Evolutionary conservation across 495 filamentous ascomycete species (phyloP).

Genomic region (Friedmanniomyces simplex): DNA sequence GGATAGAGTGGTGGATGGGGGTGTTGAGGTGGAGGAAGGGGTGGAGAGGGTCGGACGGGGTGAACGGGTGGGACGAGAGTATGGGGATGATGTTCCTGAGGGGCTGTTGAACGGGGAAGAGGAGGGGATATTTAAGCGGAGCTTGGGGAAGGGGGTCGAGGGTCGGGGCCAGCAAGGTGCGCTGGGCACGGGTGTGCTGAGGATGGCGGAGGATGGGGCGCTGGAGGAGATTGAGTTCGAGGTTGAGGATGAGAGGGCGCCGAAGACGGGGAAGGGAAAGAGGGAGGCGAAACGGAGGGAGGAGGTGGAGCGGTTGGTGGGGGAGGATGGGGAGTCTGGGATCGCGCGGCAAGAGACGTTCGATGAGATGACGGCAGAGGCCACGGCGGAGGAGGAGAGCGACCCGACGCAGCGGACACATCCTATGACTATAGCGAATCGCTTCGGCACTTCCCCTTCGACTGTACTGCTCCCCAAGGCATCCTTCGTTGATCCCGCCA

Average conservation of each 20-base stretch:
- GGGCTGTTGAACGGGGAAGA: constrained; percentile 59
- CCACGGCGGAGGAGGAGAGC: constrained; percentile 28
- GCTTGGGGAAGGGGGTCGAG: constrained; percentile 79
- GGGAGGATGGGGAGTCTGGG: constrained; percentile 31
- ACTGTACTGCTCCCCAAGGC: constrained; percentile 61
- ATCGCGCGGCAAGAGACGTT: constrained; percentile 20
- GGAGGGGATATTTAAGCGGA: constrained; percentile 59
- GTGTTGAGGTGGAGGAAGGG: no score
- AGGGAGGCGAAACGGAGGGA: constrained; percentile 4
- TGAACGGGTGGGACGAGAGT: no score
- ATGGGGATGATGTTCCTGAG: constrained; percentile 69
- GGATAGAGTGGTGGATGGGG: no score
- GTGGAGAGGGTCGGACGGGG: constrained; percentile 40
- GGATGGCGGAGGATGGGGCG: constrained; percentile 34
- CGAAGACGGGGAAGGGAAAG: constrained; percentile 10
- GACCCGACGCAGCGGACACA: constrained; percentile 44
- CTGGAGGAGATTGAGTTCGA: constrained; percentile 31
- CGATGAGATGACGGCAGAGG: constrained; percentile 8
- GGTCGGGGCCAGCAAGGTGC: constrained; percentile 40
- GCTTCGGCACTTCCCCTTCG: constrained; percentile 54
- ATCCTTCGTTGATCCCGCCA: constrained; percentile 56
- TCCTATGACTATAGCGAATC: constrained; percentile 43
- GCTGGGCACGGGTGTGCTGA: constrained; percentile 26
- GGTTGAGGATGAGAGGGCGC: constrained; percentile 18
- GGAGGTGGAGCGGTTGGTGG: constrained; percentile 32